phyloP scores from a whole-genome alignment of 2,329 filamentous ascomycete species.

The Exophiala calicioides region DNA sequence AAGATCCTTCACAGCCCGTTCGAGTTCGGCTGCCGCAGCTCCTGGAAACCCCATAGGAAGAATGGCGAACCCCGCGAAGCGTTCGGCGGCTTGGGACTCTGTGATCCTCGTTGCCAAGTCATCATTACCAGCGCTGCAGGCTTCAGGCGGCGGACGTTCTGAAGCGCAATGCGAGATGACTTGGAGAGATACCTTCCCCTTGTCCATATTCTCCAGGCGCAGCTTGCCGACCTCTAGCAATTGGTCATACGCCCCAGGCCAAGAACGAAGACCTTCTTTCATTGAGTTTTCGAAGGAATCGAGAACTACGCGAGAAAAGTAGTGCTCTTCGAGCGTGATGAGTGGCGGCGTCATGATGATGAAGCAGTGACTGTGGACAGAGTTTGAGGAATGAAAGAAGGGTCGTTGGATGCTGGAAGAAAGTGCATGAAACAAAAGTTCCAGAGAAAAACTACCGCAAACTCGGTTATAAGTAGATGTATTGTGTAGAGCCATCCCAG shows the following conservation, averaged over 20 bases:
- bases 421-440: too few relatives aligned
- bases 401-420: too few relatives aligned
- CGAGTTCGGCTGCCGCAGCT: constrained; percentile 39
- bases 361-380: neutral
- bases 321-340: constrained; percentile 25
- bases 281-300: constrained; percentile 11
- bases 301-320: constrained; percentile 10
- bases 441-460: too few relatives aligned
- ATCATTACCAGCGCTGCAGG: constrained; percentile 16
- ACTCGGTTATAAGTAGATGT: too few relatives aligned
- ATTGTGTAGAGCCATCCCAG: too few relatives aligned
- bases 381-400: too few relatives aligned
- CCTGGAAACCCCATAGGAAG: constrained; percentile 43
- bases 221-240: constrained; percentile 13
- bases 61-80: constrained; percentile 45
- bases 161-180: constrained; percentile 22
- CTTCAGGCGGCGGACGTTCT: constrained; percentile 8
- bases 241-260: constrained; percentile 12
- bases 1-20: constrained; percentile 43
- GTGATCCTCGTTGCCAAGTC: constrained; percentile 30
- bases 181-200: constrained; percentile 16
- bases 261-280: constrained; percentile 9
- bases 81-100: constrained; percentile 29
- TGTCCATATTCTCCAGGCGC: constrained; percentile 19
- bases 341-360: constrained; percentile 18